A percentile compares a stretch with the other conserved stretches of the same genome.
phyloP scores from a whole-genome alignment of 495 filamentous ascomycete genomes.

The Trichoderma parareesei region DNA sequence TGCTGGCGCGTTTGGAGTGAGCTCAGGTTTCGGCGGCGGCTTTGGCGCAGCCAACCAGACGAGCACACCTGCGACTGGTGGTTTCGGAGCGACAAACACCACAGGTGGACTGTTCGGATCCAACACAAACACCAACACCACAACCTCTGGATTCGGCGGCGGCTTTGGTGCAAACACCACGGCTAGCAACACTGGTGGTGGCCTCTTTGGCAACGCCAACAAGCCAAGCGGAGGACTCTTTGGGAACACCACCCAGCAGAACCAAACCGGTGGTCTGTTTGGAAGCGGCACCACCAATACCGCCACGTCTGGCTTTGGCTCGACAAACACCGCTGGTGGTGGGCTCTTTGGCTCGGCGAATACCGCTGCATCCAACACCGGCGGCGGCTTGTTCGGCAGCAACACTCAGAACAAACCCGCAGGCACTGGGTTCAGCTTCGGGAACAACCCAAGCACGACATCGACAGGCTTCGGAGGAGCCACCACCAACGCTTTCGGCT shows the following conservation, averaged over 20 bases:
- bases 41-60: conserved; percentile 1
- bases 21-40: conserved; percentile 44
- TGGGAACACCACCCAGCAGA: conserved; percentile 26
- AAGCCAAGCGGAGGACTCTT: conserved; percentile 33
- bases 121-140: conserved; percentile 16
- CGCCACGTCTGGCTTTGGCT: conserved; percentile 23
- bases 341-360: conserved; percentile 39
- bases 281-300: conserved; percentile 34
- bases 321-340: conserved; percentile 18
- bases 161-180: conserved; percentile 10
- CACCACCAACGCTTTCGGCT: conserved; percentile 24
- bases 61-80: background rate
- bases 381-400: conserved; percentile 39
- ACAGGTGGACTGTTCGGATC: no score
- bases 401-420: conserved; percentile 32
- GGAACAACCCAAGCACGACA: conserved; percentile 21
- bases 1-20: conserved; percentile 71
- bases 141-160: conserved; percentile 10
- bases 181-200: conserved; percentile 19
- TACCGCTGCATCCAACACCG: background rate
- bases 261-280: conserved; percentile 39
- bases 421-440: conserved; percentile 25
- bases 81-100: conserved; percentile 9
- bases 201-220: conserved; percentile 39
- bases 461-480: conserved; percentile 31